A percentile compares a stretch with the other conserved stretches of the same genome.
phyloP scores from a whole-genome alignment of 805 yeast species.

The fission yeast (Schizosaccharomyces pombe) region ASM294v3 CU329670.1:872001-872500 shows the following conservation, averaged over 20 bases:
- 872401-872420: no score
- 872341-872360: neutral
- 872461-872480: no score
- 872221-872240: slow-evolving; percentile 1
- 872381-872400: no score
- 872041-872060: slow-evolving; percentile 2
- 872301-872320: neutral
- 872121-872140: neutral
- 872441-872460: no score
- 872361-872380: no score
- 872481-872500: no score
- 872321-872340: no score
- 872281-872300: neutral
- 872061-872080: neutral
- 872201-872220: slow-evolving; percentile 3
- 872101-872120: neutral
- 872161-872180: neutral
- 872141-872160: neutral
- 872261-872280: neutral
- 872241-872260: neutral
- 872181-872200: neutral
- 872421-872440: no score
- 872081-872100: neutral
- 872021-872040: neutral
- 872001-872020: neutral